Base-by-base conservation (phyloP, 441 rosid species). In the Brassica balearica region DNA sequence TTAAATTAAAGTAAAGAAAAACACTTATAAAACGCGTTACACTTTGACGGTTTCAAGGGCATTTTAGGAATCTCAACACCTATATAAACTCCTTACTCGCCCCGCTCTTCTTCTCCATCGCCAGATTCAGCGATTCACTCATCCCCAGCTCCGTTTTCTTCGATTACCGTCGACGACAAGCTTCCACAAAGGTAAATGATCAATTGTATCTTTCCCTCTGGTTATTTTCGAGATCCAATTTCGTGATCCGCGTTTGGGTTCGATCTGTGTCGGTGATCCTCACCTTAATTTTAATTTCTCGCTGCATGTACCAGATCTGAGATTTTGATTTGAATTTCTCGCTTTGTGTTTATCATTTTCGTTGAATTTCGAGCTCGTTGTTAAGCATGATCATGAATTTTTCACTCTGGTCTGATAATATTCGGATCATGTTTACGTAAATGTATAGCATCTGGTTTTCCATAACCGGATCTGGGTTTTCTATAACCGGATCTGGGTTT, bases 31-130 rank as follows among this genome's bases (percentile, higher is more conserved):
- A 66, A 76, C 70, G 73, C 73, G 80, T 80, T 75, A 80, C 32
- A 23, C 22, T 66, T 80, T 71, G 80, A 72, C 74, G 77, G 77
- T 71, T 72, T 76, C 83, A 76, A 76, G 80, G 83, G 83, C 62
- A 80, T 34, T 71, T 72, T 76, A 38, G 83, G 80, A 71, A 80
- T 71, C 62, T 80, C 68, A 68, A 2, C 58, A 80, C 77, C 83
- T 80, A 80, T 80, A 80, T 76, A 80, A 76, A 67, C 74, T 71
- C 71, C 27, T 2, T 15, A 60, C 77, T 43, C 79, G 55, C 83
- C 75, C 80, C 70, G 77, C 77, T 75, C 69, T 72, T 72, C 74
- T 80, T 72, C 77, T 71, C 66, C 71, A 76, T 71, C 67, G 71
- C 68, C 83, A 76, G 77, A 80, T 76, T 76, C 46, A 70, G 56